phyloP scores from a whole-genome alignment of 495 filamentous ascomycete species.

The Rhypophila decipiens region DNA sequence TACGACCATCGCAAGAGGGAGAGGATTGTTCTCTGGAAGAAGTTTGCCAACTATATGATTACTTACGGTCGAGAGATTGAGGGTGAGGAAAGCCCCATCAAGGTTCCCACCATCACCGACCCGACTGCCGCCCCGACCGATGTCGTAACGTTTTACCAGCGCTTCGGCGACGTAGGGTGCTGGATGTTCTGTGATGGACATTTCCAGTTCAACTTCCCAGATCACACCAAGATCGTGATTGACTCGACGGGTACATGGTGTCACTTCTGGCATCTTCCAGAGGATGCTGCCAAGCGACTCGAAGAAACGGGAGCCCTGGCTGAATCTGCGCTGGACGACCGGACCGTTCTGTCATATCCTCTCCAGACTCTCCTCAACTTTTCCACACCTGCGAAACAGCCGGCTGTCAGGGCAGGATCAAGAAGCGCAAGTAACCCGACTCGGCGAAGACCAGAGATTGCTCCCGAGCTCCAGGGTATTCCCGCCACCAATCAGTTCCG shows the following conservation, averaged over 20 bases:
- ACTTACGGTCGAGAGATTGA: slow-evolving; percentile 49
- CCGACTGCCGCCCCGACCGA: slow-evolving; percentile 42
- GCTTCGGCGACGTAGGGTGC: slow-evolving; percentile 78
- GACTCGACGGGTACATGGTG: slow-evolving; percentile 68
- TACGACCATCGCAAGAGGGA: slow-evolving; percentile 65
- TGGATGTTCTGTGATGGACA: slow-evolving; percentile 87
- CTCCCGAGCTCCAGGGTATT: slow-evolving; percentile 51
- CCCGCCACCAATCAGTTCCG: slow-evolving; percentile 72
- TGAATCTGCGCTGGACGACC: slow-evolving; percentile 56
- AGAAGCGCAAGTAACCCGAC: slow-evolving; percentile 28
- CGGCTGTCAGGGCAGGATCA: slow-evolving; percentile 37
- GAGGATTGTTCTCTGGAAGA: slow-evolving; percentile 75
- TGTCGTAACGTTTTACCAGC: slow-evolving; percentile 82
- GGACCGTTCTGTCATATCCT: slow-evolving; percentile 54
- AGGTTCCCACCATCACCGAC: slow-evolving; percentile 45
- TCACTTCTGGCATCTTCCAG: slow-evolving; percentile 77
- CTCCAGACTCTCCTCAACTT: slow-evolving; percentile 54
- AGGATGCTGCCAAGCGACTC: slow-evolving; percentile 59
- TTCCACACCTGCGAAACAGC: slow-evolving; percentile 28
- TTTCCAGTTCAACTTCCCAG: slow-evolving; percentile 84
- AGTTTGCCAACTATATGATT: slow-evolving; percentile 94
- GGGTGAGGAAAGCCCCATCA: slow-evolving; percentile 37
- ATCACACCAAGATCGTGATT: slow-evolving; percentile 89
- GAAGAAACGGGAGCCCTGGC: slow-evolving; percentile 57
- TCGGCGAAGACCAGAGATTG: slow-evolving; percentile 48